A percentile compares a stretch with the other conserved stretches of the same genome.
Evolutionary conservation across 1,284 basidiomycete genomes (phyloP).

Genomic region (Exobasidium cylindrosporum): DNA sequence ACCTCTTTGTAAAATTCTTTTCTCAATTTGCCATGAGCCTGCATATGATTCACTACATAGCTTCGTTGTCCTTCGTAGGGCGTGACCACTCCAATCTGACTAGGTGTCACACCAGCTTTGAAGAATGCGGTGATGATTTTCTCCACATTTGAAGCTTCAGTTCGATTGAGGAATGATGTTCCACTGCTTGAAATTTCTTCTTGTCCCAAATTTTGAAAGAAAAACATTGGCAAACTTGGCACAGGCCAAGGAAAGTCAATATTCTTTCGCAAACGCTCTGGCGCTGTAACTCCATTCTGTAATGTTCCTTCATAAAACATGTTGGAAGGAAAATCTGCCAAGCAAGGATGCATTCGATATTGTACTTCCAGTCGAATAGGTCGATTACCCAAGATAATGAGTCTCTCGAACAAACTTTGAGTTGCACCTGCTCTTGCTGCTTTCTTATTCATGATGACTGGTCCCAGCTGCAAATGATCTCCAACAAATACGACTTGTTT

Average conservation of each 20-base stretch:
- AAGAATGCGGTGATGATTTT: conserved; percentile 99
- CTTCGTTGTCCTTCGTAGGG: conserved; percentile 99
- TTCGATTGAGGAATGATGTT: conserved; percentile 97
- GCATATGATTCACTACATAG: conserved; percentile 99
- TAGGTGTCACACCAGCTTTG: conserved; percentile 92
- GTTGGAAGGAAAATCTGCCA: conserved; percentile 98
- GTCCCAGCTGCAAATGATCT: conserved; percentile 93
- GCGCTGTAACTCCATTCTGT: conserved; percentile 98
- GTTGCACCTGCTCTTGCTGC: conserved; percentile 94
- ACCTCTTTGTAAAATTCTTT: conserved; percentile 99
- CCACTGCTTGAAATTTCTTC: conserved; percentile 98
- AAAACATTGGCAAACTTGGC: conserved; percentile 98
- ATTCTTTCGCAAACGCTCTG: conserved; percentile 91
- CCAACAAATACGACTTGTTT: conserved; percentile 97
- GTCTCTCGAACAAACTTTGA: conserved; percentile 94
- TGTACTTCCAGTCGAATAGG: conserved; percentile 98
- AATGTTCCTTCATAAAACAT: conserved; percentile 99
- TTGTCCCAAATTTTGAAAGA: conserved; percentile 97
- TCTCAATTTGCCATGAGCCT: conserved; percentile 94
- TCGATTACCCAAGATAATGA: conserved; percentile 89
- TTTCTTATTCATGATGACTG: conserved; percentile 99
- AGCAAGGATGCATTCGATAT: conserved; percentile 99
- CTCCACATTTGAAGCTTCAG: conserved; percentile 97
- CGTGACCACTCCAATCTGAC: conserved; percentile 96
- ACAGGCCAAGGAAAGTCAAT: conserved; percentile 99